These are phyloP conservation scores for Candida caryicola DNA, from an alignment of 805 yeast genomes.

Conservation along the genomic window DNA sequence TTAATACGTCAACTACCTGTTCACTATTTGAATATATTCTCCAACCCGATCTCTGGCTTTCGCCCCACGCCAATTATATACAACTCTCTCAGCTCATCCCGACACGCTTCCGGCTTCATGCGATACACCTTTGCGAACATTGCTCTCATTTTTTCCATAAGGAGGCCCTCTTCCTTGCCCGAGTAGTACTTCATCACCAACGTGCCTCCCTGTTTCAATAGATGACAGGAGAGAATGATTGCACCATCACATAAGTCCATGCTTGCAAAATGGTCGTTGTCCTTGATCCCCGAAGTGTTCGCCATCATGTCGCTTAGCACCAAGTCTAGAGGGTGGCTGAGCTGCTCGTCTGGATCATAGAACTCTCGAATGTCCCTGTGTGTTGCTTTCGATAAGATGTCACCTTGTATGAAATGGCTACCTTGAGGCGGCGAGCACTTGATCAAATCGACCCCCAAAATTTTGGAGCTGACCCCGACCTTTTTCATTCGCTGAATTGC, in stretches of 20 bases:
- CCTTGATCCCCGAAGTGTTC: slow-evolving; percentile 79
- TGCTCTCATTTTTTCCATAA: slow-evolving; percentile 56
- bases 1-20: too few species aligned
- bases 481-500: slow-evolving; percentile 17
- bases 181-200: slow-evolving; percentile 82
- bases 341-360: slow-evolving; percentile 33
- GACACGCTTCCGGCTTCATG: slow-evolving; percentile 78
- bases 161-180: slow-evolving; percentile 69
- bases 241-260: slow-evolving; percentile 95
- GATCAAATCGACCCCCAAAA: slow-evolving; percentile 32
- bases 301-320: slow-evolving; percentile 86
- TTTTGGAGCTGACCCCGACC: slow-evolving; percentile 9
- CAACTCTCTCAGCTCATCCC: slow-evolving; percentile 77
- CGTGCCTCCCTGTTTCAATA: slow-evolving; percentile 67
- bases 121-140: slow-evolving; percentile 64
- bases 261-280: slow-evolving; percentile 78
- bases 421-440: slow-evolving; percentile 37
- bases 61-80: slow-evolving; percentile 71
- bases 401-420: slow-evolving; percentile 38
- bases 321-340: slow-evolving; percentile 25
- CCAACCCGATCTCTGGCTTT: slow-evolving; percentile 7
- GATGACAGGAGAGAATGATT: slow-evolving; percentile 64
- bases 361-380: slow-evolving; percentile 53
- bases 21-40: slow-evolving; percentile 5
- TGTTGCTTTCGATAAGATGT: slow-evolving; percentile 43